Evolutionary conservation across 2,329 filamentous ascomycete species (phyloP).

Genomic region (Botrytis deweyae): DNA sequence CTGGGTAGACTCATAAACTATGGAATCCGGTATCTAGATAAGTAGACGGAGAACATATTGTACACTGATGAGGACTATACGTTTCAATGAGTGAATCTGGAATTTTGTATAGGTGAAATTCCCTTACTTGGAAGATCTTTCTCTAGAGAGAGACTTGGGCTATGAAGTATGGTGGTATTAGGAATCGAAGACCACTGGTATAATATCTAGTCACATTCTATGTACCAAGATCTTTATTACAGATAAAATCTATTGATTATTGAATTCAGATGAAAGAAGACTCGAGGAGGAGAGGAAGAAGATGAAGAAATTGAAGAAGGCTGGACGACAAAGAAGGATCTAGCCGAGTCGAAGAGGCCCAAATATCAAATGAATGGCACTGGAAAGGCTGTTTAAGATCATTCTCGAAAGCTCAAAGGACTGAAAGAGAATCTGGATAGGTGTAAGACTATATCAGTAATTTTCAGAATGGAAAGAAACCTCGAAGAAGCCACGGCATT

Average conservation of each 20-base stretch:
- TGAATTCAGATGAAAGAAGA: not conserved
- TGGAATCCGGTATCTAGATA: fast-evolving
- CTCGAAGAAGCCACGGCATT: fast-evolving
- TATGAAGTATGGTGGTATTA: not conserved
- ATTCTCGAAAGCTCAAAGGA: not conserved
- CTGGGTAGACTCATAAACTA: fast-evolving
- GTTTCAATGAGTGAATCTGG: not conserved
- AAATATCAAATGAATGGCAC: not conserved
- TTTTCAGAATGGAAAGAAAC: not conserved
- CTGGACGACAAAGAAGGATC: not conserved
- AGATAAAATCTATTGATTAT: not conserved
- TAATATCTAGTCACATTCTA: not conserved
- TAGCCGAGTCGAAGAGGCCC: not conserved
- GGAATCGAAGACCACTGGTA: not conserved
- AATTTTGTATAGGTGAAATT: not conserved
- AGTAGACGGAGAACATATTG: not conserved
- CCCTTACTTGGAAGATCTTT: not conserved
- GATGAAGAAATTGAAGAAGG: not conserved
- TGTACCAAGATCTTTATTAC: fast-evolving
- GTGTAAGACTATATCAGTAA: not conserved
- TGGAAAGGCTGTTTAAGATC: too few relatives aligned
- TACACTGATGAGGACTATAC: not conserved
- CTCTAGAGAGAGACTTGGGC: not conserved
- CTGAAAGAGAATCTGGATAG: fast-evolving
- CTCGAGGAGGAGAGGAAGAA: not conserved